phyloP scores from a whole-genome alignment of 2,329 filamentous ascomycete species.

The Monosporascus sp. region DNA sequence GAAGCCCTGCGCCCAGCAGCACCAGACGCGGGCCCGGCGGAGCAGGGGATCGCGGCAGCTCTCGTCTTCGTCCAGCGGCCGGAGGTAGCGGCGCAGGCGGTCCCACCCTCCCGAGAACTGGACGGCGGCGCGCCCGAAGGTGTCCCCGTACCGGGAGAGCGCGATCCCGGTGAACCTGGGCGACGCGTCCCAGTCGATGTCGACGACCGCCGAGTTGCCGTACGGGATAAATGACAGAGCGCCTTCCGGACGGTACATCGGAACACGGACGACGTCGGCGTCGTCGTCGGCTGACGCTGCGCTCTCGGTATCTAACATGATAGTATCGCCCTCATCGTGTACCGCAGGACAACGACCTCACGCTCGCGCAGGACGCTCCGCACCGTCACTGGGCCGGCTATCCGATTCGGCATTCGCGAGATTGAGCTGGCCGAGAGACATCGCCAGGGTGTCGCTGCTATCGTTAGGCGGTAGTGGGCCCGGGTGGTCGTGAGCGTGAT shows the following conservation, averaged over 20 bases:
- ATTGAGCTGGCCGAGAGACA: no score
- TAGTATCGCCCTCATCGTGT: slow-evolving; percentile 9
- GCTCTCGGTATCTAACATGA: slow-evolving; percentile 7
- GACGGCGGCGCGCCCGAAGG: slow-evolving; percentile 10
- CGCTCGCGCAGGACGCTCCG: no score
- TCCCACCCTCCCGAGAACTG: slow-evolving; percentile 6
- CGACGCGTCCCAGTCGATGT: slow-evolving; percentile 9
- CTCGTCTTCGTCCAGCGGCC: slow-evolving; percentile 1
- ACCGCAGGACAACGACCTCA: not conserved
- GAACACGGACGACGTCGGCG: slow-evolving; percentile 6
- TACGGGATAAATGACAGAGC: slow-evolving; percentile 11
- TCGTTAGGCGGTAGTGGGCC: not conserved
- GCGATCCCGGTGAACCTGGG: slow-evolving; percentile 6
- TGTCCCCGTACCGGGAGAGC: slow-evolving; percentile 14
- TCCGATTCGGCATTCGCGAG: no score
- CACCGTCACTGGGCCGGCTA: not conserved
- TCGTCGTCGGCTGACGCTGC: not conserved
- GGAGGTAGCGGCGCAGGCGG: slow-evolving; percentile 8
- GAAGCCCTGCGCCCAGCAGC: slow-evolving; percentile 16
- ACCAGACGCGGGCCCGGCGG: slow-evolving; percentile 10
- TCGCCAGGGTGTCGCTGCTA: not conserved
- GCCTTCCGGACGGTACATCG: slow-evolving; percentile 3
- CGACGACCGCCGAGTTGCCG: slow-evolving; percentile 9
- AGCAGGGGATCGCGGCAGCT: not conserved
- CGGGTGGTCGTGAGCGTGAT: not conserved